Conservation (phyloP, 164 flowering plant species). For the Nymphaea colorata region DNA sequence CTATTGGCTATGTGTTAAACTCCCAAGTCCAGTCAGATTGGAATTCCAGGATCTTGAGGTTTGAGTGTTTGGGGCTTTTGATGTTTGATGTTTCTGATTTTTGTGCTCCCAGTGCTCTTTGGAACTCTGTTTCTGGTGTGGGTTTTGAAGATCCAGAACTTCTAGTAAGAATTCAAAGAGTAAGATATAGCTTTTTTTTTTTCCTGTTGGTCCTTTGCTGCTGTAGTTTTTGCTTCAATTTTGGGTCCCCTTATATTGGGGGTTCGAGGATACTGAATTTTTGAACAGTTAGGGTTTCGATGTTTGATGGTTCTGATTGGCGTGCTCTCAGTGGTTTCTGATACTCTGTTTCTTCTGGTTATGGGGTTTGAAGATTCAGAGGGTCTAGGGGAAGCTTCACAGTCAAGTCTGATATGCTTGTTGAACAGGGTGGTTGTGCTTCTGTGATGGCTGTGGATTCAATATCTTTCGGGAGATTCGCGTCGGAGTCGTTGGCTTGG, state of each 20-base stretch:
- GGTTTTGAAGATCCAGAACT: neutral
- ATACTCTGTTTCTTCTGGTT: no score
- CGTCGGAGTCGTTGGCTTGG: slow-evolving; percentile 62
- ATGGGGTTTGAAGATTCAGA: no score
- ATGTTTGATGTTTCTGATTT: neutral
- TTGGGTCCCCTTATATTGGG: no score
- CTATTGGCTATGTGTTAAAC: neutral
- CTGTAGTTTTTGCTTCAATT: no score
- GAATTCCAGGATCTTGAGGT: neutral
- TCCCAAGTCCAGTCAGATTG: neutral
- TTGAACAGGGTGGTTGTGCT: neutral
- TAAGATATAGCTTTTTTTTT: no score
- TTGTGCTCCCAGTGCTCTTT: neutral
- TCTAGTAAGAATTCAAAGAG: neutral
- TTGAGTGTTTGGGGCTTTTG: neutral
- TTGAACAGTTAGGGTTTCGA: no score
- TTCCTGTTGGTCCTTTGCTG: no score
- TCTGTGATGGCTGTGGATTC: slow-evolving; percentile 41
- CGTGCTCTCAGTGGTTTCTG: no score
- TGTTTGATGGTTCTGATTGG: no score
- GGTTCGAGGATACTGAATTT: no score
- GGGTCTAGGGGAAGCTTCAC: no score
- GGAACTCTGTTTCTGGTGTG: neutral
- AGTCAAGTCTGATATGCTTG: no score
- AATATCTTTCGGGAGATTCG: slow-evolving; percentile 69